Percentiles rank a stretch among this genome's conserved stretches.
These are phyloP conservation scores for Fusarium hostae DNA, from an alignment of 2,329 filamentous ascomycete species.

Conservation along the genomic window DNA sequence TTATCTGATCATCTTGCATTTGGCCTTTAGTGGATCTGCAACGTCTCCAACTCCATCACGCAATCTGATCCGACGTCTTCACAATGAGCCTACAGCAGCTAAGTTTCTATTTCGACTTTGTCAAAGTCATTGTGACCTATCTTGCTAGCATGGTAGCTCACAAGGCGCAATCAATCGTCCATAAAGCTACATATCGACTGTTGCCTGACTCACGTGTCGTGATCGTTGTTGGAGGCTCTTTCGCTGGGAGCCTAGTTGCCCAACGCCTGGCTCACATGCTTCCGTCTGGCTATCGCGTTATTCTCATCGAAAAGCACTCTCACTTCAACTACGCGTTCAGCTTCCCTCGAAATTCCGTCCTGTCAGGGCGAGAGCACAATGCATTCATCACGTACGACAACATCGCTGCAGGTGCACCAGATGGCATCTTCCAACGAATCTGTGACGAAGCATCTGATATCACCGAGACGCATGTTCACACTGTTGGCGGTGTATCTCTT, in stretches of 20 bases:
- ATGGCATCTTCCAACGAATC: slow-evolving; percentile 12
- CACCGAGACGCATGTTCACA: background rate
- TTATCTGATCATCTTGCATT: slow-evolving; percentile 16
- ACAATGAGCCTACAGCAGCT: slow-evolving; percentile 8
- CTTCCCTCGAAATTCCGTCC: slow-evolving; percentile 25
- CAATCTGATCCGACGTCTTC: accelerated
- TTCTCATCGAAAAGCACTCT: slow-evolving; percentile 30
- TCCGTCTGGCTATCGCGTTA: slow-evolving; percentile 20
- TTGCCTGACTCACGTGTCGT: slow-evolving; percentile 17
- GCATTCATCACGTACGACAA: slow-evolving; percentile 22
- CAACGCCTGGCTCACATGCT: slow-evolving; percentile 15
- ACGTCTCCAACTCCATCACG: background rate
- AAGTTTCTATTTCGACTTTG: slow-evolving; percentile 2
- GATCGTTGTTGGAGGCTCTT: slow-evolving; percentile 24
- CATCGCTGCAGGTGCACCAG: background rate
- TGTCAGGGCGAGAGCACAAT: slow-evolving; percentile 2
- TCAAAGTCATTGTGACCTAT: background rate
- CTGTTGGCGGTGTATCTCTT: background rate
- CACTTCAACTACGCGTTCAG: slow-evolving; percentile 29
- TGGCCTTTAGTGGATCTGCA: background rate
- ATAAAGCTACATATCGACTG: slow-evolving; percentile 17
- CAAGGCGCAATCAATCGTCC: background rate
- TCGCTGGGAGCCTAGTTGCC: slow-evolving; percentile 15
- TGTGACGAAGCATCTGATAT: slow-evolving; percentile 13
- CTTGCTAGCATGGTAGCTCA: background rate